Evolutionary conservation across 805 yeast genomes (phyloP), one percentile per base, ranked within the genome.

Genomic region (Myxozyma geophila): DNA sequence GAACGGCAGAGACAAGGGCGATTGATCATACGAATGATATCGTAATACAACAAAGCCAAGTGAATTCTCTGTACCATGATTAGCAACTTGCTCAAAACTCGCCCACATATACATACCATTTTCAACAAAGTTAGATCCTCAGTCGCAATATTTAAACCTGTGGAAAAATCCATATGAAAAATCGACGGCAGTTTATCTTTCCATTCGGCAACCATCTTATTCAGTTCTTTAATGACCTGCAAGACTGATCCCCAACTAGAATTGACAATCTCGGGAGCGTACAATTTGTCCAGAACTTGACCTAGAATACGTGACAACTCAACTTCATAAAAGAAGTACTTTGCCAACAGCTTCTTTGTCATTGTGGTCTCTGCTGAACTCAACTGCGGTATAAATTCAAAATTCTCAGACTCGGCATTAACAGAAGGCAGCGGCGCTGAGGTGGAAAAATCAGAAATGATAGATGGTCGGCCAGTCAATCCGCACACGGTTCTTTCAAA

Each of bases 391-490:
- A 55, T 46, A 39, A 54, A 54, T 13, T 63, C 63, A 48, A 60
- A 59, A 41, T 63, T 59, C 33, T 59, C 66, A n/a, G 62, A 37
- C 13, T 53, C 63, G n/a, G 60, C 56, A 28, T 23, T 47, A n/a
- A 44, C 17, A 7, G 63, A 52, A 15, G 67, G 67, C 10, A 60
- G 43, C 10, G 62, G 66, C 7, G 65, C 55, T 8, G 64, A 39
- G 1, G 37, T 41, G 15, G 50, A 39, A 17, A 52, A 37, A 48
- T 64, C 67, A 5, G 55, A 36, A 19, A 64, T 58, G 37, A 58
- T 54, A 7, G 67, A 54, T 28, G 67, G 63, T 12, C 67, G 62
- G 15, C 67, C 67, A 13, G 63, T 52, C 54, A 62, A 35, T 8
- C 58, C 54, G 53, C 65, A 57, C 17, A 62, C 17, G 21, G 52